Evolutionary conservation across 352 stramenopile genomes (phyloP), one percentile per base, ranked within the genome.

Genomic region (Plasmopara viticola): DNA sequence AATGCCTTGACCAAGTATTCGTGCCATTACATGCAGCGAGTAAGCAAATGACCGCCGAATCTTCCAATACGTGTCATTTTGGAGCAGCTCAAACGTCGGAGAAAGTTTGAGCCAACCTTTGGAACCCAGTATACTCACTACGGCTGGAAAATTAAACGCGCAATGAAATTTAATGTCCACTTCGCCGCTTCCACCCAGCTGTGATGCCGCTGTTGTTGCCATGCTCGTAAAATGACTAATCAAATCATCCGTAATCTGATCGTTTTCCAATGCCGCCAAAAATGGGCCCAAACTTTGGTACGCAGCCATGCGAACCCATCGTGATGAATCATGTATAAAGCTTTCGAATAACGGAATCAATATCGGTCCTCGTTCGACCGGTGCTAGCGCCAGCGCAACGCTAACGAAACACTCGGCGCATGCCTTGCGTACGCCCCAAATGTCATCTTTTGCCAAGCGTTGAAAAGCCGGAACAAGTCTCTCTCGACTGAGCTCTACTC

Each of bases 241-340:
- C 13, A 97, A 60, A 46, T 81, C 75, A 51, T 92, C 72, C 13
- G 72, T 84, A 25, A 97, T 58, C 20, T 94, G 77, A 29, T 90
- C 76, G 6, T 68, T 78, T 55, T 95, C 87, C 48, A 98, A 85
- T n/a, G 75, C 72, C 29, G 72, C 74, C 38, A 91, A 59, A 44
- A 90, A 87, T 18, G 78, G 73, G 1, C 80, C 79, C 7, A 90
- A 65, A 55, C 74, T 96, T 64, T 98, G 94, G 64, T 96, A 97
- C 58, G 95, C 95, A 2, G 92, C 90, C 64, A 97, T 90, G 38
- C 92, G 80, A 1, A 98, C 94, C 78, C 95, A 97, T 43, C 94
- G 89, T 35, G 94, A 97, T 10, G 68, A 64, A 72, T 98, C 95
- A 17, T 65, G 65, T 8, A 97, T 66, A 54, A 97, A 94, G 28